phyloP scores from a whole-genome alignment of 129 eudicot species.

The Arctium lappa region DNA sequence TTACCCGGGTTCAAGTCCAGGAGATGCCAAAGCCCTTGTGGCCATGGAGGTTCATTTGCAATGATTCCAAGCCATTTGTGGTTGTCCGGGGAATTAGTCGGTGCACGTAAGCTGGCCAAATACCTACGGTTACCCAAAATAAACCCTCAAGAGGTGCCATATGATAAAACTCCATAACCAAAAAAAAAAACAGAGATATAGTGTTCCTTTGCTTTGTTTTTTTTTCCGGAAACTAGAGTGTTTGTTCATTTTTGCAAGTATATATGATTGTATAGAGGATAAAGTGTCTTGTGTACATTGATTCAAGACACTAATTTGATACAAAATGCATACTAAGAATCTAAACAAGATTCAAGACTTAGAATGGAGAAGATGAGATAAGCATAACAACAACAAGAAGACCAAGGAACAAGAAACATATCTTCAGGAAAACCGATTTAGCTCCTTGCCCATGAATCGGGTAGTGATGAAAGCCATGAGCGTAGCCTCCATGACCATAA shows the following conservation, averaged over 20 bases:
- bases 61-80: too few relatives aligned
- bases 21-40: too few relatives aligned
- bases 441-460: constrained; percentile 40
- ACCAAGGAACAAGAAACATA: constrained; percentile 47
- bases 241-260: not conserved
- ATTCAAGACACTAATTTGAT: not conserved
- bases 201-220: not conserved
- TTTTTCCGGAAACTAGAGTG: not conserved
- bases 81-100: too few relatives aligned
- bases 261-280: not conserved
- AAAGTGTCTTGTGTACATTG: not conserved
- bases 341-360: not conserved
- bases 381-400: constrained; percentile 30
- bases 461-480: constrained; percentile 52
- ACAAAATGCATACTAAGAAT: constrained; percentile 12
- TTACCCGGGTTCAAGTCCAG: too few relatives aligned
- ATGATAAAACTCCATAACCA: not conserved
- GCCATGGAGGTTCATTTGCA: too few relatives aligned
- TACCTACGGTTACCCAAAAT: too few relatives aligned
- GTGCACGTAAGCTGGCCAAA: too few relatives aligned
- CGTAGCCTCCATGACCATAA: constrained; percentile 57
- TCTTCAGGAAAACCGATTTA: constrained; percentile 29
- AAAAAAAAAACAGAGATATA: not conserved
- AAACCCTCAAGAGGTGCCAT: not conserved
- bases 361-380: constrained; percentile 18